Percentiles rank a stretch among this genome's conserved stretches.
phyloP scores from a whole-genome alignment of 495 filamentous ascomycete species.

The Amniculicola lignicola region DNA sequence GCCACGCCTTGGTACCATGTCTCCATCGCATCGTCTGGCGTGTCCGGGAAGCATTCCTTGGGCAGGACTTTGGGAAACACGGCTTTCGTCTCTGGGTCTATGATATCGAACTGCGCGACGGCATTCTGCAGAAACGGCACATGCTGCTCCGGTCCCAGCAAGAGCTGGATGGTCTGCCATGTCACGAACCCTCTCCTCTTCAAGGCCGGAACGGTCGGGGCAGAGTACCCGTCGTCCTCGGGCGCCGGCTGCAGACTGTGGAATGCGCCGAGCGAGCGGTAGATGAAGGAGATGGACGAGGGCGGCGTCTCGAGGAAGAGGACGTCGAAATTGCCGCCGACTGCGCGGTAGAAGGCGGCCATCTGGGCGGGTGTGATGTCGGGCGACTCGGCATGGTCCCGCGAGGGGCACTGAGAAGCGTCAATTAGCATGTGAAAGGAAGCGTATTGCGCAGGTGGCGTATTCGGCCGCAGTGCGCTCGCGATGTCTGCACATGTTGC shows the following conservation, averaged over 20 bases:
- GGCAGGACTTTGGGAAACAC: conserved; percentile 76
- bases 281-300: conserved; percentile 80
- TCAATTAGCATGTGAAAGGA: conserved; percentile 18
- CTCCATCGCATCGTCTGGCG: conserved; percentile 73
- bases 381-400: conserved; percentile 62
- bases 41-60: conserved; percentile 66
- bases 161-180: conserved; percentile 90
- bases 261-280: conserved; percentile 84
- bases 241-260: conserved; percentile 54
- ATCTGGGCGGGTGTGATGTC: conserved; percentile 79
- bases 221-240: conserved; percentile 63
- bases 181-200: conserved; percentile 80
- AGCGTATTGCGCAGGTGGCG: background rate
- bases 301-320: conserved; percentile 78
- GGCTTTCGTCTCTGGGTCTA: conserved; percentile 66
- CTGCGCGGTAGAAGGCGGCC: conserved; percentile 79
- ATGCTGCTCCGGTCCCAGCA: conserved; percentile 86
- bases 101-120: conserved; percentile 69
- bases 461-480: too few relatives aligned
- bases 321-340: conserved; percentile 85
- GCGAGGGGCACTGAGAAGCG: conserved; percentile 51
- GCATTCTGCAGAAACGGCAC: conserved; percentile 79
- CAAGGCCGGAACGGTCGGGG: conserved; percentile 77
- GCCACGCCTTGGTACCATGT: conserved; percentile 77
- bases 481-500: too few relatives aligned